phyloP scores from a whole-genome alignment of 768 basidiomycete species.

The Termitomyces sp. region DNA sequence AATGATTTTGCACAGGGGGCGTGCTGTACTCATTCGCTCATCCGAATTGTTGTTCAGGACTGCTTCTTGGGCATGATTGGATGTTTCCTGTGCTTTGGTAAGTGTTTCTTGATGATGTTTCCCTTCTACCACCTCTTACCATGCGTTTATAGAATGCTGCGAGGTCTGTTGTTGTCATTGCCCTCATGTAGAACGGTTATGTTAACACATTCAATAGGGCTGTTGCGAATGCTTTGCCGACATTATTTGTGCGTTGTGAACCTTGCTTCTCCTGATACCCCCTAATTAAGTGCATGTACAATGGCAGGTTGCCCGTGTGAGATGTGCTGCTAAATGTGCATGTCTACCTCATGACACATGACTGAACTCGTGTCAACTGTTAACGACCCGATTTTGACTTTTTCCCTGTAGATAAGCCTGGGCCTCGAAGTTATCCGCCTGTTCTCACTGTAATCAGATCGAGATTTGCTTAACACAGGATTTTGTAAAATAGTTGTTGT shows the following conservation, averaged over 20 bases:
- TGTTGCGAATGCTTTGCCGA: slow-evolving; percentile 69
- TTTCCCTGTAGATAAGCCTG: background rate
- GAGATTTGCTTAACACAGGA: background rate
- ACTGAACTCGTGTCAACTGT: background rate
- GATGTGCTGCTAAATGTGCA: slow-evolving; percentile 52
- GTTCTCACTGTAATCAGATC: background rate
- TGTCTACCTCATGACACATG: slow-evolving; percentile 20
- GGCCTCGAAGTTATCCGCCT: background rate
- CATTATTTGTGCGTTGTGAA: slow-evolving; percentile 54
- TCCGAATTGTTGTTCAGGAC: slow-evolving; percentile 34
- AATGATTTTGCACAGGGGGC: background rate
- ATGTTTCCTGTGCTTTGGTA: slow-evolving; percentile 73
- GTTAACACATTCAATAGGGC: slow-evolving; percentile 30
- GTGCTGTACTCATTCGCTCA: background rate
- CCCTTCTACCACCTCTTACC: background rate
- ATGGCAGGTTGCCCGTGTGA: slow-evolving; percentile 71
- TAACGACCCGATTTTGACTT: background rate
- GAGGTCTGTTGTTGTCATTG: slow-evolving; percentile 44
- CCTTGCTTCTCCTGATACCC: background rate
- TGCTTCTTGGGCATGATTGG: slow-evolving; percentile 56
- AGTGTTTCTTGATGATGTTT: slow-evolving; percentile 13
- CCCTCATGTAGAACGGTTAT: background rate
- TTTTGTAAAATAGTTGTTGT: background rate
- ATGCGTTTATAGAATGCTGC: slow-evolving; percentile 48
- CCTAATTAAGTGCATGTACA: background rate